phyloP scores from a whole-genome alignment of 768 basidiomycete species.

The Mycena venus region DNA sequence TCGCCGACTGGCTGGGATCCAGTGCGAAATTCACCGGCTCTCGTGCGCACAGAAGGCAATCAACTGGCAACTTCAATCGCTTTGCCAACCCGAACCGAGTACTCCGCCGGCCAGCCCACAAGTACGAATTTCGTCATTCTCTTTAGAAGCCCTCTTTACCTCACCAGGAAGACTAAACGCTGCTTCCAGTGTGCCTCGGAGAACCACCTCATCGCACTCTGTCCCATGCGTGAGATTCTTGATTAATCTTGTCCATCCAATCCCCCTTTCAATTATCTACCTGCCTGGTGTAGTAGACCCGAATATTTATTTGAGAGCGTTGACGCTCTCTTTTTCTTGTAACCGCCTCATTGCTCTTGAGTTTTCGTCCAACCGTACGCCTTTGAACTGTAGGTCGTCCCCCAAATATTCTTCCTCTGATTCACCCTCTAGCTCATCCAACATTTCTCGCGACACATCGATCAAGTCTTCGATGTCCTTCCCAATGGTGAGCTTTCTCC shows the following conservation, averaged over 20 bases:
- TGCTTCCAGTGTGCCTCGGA: not conserved
- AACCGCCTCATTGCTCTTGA: too few relatives aligned
- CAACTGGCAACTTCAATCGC: not conserved
- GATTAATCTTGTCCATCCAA: not conserved
- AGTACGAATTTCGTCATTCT: not conserved
- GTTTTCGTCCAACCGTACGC: too few relatives aligned
- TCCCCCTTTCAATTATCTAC: too few relatives aligned
- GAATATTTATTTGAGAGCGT: too few relatives aligned
- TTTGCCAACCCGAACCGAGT: not conserved
- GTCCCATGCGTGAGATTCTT: not conserved
- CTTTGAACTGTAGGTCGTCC: too few relatives aligned
- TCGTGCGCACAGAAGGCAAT: not conserved
- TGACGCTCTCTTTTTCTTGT: too few relatives aligned
- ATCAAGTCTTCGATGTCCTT: not conserved
- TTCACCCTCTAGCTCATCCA: not conserved
- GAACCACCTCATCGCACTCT: not conserved
- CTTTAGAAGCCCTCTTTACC: not conserved
- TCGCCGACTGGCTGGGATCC: not conserved
- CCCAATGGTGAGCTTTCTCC: not conserved
- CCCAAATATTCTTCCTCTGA: not conserved
- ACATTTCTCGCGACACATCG: not conserved
- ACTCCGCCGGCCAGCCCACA: not conserved
- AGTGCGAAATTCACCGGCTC: not conserved
- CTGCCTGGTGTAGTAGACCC: too few relatives aligned
- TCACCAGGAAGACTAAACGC: not conserved